Evolutionary conservation across 2,329 filamentous ascomycete species (phyloP).

Genomic region (Alternaria alternata): DNA sequence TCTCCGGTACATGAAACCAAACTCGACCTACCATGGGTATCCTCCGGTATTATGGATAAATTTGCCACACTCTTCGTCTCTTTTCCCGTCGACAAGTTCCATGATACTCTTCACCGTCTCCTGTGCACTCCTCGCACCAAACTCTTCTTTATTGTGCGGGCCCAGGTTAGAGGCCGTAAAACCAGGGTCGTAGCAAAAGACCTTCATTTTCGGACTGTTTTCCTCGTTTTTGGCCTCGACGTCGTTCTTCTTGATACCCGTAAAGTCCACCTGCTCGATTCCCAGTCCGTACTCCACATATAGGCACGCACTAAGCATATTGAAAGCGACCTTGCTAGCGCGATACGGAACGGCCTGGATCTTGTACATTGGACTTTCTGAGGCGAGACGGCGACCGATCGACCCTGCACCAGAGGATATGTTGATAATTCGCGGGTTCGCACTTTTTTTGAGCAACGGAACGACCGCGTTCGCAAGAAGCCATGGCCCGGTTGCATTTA

Average conservation of each 20-base stretch:
- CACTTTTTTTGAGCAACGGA: slow-evolving; percentile 25
- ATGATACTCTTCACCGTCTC: slow-evolving; percentile 47
- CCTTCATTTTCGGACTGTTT: slow-evolving; percentile 37
- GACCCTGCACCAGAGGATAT: slow-evolving; percentile 48
- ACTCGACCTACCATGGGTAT: slow-evolving; percentile 40
- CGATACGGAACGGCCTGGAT: slow-evolving; percentile 42
- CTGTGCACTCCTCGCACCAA: slow-evolving; percentile 47
- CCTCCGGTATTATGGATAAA: slow-evolving; percentile 45
- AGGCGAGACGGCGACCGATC: slow-evolving; percentile 39
- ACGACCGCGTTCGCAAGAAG: slow-evolving; percentile 34
- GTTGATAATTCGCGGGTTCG: slow-evolving; percentile 46
- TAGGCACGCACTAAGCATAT: slow-evolving; percentile 50
- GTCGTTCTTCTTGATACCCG: neutral
- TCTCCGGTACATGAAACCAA: neutral
- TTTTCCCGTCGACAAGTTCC: slow-evolving; percentile 49
- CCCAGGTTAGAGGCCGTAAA: slow-evolving; percentile 50
- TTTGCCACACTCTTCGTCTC: slow-evolving; percentile 44
- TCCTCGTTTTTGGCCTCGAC: slow-evolving; percentile 11
- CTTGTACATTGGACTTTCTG: slow-evolving; percentile 38
- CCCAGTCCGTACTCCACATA: slow-evolving; percentile 38
- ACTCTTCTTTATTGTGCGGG: slow-evolving; percentile 43
- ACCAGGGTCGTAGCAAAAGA: slow-evolving; percentile 51
- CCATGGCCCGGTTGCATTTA: slow-evolving; percentile 40
- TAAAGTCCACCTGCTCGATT: slow-evolving; percentile 16
- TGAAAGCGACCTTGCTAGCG: slow-evolving; percentile 51